Evolutionary conservation across 805 yeast species (phyloP).

Genomic region (Ogataea salicorniae): DNA sequence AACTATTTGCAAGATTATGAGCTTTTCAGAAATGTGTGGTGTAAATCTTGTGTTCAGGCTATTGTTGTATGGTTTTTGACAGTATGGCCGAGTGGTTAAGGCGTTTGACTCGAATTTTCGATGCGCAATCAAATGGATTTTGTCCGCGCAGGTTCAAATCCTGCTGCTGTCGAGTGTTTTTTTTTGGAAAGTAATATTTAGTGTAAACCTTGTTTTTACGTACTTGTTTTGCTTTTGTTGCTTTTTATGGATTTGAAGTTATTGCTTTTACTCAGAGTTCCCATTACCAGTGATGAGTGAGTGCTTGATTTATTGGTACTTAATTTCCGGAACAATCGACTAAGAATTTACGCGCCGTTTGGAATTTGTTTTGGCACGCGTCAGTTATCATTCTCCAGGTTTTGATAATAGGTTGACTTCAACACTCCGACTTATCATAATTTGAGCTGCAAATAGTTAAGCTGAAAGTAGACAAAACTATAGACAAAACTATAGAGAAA

Average conservation of each 20-base stretch:
- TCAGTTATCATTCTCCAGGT: too few relatives aligned
- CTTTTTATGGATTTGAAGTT: too few relatives aligned
- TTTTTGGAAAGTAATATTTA: neutral
- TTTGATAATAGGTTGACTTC: too few relatives aligned
- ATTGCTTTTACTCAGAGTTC: too few relatives aligned
- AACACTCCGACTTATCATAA: too few relatives aligned
- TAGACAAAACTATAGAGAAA: neutral
- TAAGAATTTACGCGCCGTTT: too few relatives aligned
- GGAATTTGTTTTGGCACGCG: too few relatives aligned
- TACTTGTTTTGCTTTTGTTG: neutral
- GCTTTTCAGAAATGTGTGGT: neutral
- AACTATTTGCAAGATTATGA: too few relatives aligned
- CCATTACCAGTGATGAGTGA: too few relatives aligned
- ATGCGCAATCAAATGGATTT: constrained; percentile 40
- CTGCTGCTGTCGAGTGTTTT: constrained; percentile 49
- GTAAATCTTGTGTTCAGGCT: neutral
- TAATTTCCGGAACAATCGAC: too few relatives aligned
- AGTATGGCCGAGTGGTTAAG: constrained; percentile 39
- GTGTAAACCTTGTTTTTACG: neutral
- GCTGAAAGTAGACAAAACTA: neutral
- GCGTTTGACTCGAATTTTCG: constrained; percentile 33
- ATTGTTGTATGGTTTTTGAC: constrained; percentile 11
- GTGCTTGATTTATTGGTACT: too few relatives aligned
- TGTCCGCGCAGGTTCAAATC: constrained; percentile 65
- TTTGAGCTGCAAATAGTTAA: neutral